These are phyloP conservation scores for Cyberlindnera saturnus DNA, from an alignment of 805 yeast genomes.

Conservation along the genomic window DNA sequence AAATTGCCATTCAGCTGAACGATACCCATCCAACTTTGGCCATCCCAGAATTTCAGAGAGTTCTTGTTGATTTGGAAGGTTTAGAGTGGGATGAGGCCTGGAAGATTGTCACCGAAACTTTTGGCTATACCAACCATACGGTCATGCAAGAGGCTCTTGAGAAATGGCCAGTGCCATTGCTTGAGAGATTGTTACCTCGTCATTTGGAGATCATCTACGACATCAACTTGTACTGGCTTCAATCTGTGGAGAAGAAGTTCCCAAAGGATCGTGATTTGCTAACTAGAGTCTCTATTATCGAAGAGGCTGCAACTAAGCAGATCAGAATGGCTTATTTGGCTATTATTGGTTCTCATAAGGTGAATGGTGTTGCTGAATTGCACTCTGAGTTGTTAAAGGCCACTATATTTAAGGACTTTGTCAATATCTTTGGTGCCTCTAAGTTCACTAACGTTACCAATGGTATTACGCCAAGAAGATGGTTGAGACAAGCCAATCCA, in stretches of 20 bases:
- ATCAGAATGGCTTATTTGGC: constrained; percentile 92
- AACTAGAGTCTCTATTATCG: constrained; percentile 73
- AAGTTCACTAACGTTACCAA: constrained; percentile 90
- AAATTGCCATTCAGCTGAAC: constrained; percentile 86
- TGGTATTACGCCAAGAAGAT: constrained; percentile 94
- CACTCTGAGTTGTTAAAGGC: constrained; percentile 88
- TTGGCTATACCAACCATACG: constrained; percentile 92
- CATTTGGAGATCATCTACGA: constrained; percentile 88
- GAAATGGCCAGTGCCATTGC: constrained; percentile 86
- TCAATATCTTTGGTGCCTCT: constrained; percentile 69
- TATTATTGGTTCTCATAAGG: constrained; percentile 86
- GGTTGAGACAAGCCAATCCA: constrained; percentile 94
- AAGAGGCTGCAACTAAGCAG: constrained; percentile 74
- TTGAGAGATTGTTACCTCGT: constrained; percentile 78
- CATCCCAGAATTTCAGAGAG: constrained; percentile 81
- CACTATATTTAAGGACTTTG: constrained; percentile 88
- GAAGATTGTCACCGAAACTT: constrained; percentile 71
- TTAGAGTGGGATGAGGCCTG: constrained; percentile 82
- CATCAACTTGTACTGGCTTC: constrained; percentile 73
- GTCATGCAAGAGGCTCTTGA: constrained; percentile 94
- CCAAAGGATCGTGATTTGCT: constrained; percentile 65
- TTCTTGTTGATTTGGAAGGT: constrained; percentile 77
- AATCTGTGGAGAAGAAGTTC: constrained; percentile 66
- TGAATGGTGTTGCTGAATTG: constrained; percentile 93
- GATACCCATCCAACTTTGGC: constrained; percentile 95